Evolutionary conservation across 2,329 filamentous ascomycete species (phyloP), one percentile per base, ranked within the genome.

Genomic region (Aureobasidium namibiae): DNA sequence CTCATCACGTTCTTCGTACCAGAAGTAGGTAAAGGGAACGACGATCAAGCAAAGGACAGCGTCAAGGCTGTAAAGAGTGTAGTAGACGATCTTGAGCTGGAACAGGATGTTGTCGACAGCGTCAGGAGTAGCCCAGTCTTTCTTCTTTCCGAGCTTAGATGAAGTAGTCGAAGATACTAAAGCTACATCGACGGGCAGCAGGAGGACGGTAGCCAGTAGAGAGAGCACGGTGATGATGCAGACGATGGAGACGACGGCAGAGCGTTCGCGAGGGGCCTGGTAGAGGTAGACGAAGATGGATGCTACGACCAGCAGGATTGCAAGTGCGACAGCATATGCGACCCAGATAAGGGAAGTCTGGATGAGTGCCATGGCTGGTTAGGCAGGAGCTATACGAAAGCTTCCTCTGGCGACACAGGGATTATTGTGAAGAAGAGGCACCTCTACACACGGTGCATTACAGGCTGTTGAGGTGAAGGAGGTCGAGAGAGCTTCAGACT

Each of bases 1-100:
- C 74, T 96, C 91, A 68, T 96, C 92, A 65, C 95, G 95, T 73
- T 97, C 94, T 72, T 99, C 94, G 69, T 95, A 94, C 85, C 88
- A 96, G 72, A 99, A 99, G 77, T 99, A 99, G 49, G 92, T 88
- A 70, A 99, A 99, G 0, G 94, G 94, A 21, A 97, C 88, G 45
- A 96, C 82, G 18, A 97, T 72, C 46, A 99, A 79, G 69, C 94
- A 99, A 11, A 99, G 82, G 6, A 96, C 72, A 1, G 91, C 89
- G 72, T 99, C 94, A 65, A 96, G 78, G 66, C 89, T 94, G 76
- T 97, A 99, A 0, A 99, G 81, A 0, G 85, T 81, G 74, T 97
- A 97, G 76, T 99, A 99, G 60, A 96, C 88, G 61, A 95, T 82
- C 71, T 89, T 89, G 64, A 99, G 80, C 0, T 89, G 90, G 63